These are phyloP conservation scores for Apiotrichum brassicae DNA, from an alignment of 1,284 basidiomycete species.

Conservation along the genomic window DNA sequence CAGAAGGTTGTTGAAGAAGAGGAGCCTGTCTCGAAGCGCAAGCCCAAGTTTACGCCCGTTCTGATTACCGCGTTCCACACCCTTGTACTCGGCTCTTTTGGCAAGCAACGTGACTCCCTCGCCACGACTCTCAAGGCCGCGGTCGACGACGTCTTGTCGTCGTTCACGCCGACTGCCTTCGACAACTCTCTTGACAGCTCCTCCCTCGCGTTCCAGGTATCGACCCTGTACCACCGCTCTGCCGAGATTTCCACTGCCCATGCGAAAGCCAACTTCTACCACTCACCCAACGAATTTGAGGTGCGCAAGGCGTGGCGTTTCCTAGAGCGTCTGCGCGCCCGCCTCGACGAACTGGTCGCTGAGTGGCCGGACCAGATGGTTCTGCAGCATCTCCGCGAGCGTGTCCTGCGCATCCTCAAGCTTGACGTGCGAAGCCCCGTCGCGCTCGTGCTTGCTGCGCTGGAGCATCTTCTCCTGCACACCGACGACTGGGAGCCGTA, in stretches of 20 bases:
- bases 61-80: constrained; percentile 30
- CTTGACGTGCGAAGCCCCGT: constrained; percentile 67
- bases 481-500: constrained; percentile 97
- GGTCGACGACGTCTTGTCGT: constrained; percentile 22
- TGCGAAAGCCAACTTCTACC: constrained; percentile 67
- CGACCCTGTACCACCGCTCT: constrained; percentile 25
- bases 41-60: constrained; percentile 20
- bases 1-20: constrained; percentile 11
- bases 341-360: constrained; percentile 57
- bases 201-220: constrained; percentile 34
- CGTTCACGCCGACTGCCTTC: constrained; percentile 21
- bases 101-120: constrained; percentile 2
- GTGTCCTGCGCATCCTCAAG: constrained; percentile 64
- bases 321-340: constrained; percentile 53
- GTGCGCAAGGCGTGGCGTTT: constrained; percentile 57
- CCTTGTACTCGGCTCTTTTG: constrained; percentile 22
- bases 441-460: constrained; percentile 71
- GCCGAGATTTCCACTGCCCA: constrained; percentile 44
- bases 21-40: background rate
- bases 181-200: constrained; percentile 28
- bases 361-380: constrained; percentile 99
- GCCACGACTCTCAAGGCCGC: constrained; percentile 15
- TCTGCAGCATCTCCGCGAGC: constrained; percentile 71
- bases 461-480: constrained; percentile 81
- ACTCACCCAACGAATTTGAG: constrained; percentile 65